Evolutionary conservation across 2,329 filamentous ascomycete genomes (phyloP), one percentile per base, ranked within the genome.

Genomic region (Myriosclerotinia curreyana): DNA sequence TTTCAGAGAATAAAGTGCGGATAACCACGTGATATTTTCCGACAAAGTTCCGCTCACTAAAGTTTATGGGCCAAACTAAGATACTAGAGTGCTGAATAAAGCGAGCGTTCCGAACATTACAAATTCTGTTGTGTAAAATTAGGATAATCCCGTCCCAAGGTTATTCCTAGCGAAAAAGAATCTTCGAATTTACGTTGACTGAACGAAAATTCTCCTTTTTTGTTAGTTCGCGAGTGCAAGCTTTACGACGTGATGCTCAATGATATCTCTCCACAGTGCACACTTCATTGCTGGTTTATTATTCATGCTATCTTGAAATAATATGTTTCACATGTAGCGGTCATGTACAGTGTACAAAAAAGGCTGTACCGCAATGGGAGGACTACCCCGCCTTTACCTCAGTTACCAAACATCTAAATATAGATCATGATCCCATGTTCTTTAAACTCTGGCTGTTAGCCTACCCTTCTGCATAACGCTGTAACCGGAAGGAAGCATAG

Each of bases 341-440:
- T 22, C 12, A 8, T 46, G n/a, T 46, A 28, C 40, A 44, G n/a
- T n/a, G n/a, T n/a, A n/a, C n/a, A n/a, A n/a, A n/a, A 25, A 22
- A 56, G 25, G 53, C 25, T 56, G 25, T 34, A n/a, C 28, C 53
- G 31, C 38, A 42, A 44, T 31, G 44, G 8, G 17, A 22, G 25
- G 20, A 44, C 44, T 44, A 56, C 53, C 53, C 25, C 38, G 38
- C 53, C 40, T 56, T 56, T 5, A 56, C 12, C 42, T 44, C 28
- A 22, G 25, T 56, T n/a, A 34, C 25, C 53, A 46, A 9, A 22
- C 15, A 3, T 46, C n/a, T 34, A 2, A 5, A 46, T 34, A 7
- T 58, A 25, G 54, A 46, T 58, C 15, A 31, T 15, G n/a, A 56
- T 56, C 6, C 25, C 40, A 58, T 22, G 11, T 56, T 56, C 28